A percentile compares a stretch with the other conserved stretches of the same genome.
phyloP scores from a whole-genome alignment of 2,329 filamentous ascomycete genomes.

The Parastagonospora avenae region DNA sequence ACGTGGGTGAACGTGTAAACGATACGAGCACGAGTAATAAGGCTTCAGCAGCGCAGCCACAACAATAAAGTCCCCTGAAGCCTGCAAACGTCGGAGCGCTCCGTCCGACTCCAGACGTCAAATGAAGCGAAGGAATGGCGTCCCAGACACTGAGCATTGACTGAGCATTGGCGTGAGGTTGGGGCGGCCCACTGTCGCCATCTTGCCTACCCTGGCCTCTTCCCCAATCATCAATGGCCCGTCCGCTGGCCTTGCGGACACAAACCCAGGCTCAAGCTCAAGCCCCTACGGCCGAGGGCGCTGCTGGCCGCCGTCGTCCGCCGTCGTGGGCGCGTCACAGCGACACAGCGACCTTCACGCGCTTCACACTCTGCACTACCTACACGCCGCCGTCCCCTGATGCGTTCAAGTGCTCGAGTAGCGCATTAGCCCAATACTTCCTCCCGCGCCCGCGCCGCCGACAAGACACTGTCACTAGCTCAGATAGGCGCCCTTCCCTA shows the following conservation, averaged over 20 bases:
- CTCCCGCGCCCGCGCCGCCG: too few species aligned
- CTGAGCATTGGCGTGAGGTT: background rate
- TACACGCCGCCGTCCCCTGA: slow-evolving; percentile 11
- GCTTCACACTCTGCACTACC: background rate
- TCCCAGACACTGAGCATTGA: slow-evolving; percentile 1
- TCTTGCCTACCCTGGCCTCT: background rate
- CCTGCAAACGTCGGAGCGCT: background rate
- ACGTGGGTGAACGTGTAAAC: too few species aligned
- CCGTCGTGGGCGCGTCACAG: background rate
- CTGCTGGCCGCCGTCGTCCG: too few species aligned
- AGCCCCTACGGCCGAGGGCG: background rate
- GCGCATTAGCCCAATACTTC: too few species aligned
- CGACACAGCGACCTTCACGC: background rate
- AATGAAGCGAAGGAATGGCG: slow-evolving; percentile 4
- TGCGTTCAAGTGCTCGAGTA: background rate
- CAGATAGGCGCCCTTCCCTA: slow-evolving; percentile 2
- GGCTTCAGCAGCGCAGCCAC: too few species aligned
- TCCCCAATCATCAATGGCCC: too few species aligned
- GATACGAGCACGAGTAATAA: too few species aligned
- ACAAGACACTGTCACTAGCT: slow-evolving; percentile 3
- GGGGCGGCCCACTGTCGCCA: slow-evolving; percentile 1
- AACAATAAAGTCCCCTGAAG: too few species aligned
- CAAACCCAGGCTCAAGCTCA: background rate
- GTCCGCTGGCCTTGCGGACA: too few species aligned
- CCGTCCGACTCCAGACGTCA: background rate